Percentiles rank a stretch among this genome's conserved stretches.
Evolutionary conservation across 2,329 filamentous ascomycete species (phyloP).

Genomic region (Setomelanomma holmii): DNA sequence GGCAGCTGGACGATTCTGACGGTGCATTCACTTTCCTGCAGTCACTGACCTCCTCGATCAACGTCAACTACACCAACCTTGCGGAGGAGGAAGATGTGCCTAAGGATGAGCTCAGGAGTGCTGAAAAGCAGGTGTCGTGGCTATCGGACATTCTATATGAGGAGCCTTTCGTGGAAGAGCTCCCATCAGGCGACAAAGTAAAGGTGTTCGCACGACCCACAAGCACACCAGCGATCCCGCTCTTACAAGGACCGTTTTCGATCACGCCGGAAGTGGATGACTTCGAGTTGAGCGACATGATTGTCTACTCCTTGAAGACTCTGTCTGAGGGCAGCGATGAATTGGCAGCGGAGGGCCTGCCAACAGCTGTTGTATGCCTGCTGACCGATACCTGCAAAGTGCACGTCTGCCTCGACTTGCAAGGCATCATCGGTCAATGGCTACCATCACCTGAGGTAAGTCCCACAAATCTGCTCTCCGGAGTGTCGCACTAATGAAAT

Average conservation of each 20-base stretch:
- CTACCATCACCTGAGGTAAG: constrained; percentile 56
- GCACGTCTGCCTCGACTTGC: constrained; percentile 66
- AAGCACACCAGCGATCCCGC: constrained; percentile 62
- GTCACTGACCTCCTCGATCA: constrained; percentile 81
- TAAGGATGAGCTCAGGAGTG: constrained; percentile 50
- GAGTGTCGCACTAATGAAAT: background rate
- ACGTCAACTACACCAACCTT: constrained; percentile 64
- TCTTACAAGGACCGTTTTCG: constrained; percentile 68
- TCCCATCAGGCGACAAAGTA: constrained; percentile 50
- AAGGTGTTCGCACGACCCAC: constrained; percentile 65
- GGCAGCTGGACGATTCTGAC: constrained; percentile 64
- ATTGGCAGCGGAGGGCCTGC: constrained; percentile 58
- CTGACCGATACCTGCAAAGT: constrained; percentile 63
- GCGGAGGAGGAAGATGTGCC: constrained; percentile 48
- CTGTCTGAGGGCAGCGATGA: constrained; percentile 60
- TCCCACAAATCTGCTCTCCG: background rate
- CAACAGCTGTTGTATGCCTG: constrained; percentile 65
- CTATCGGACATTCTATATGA: constrained; percentile 57
- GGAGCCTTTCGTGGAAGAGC: constrained; percentile 54
- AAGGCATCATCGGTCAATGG: constrained; percentile 70
- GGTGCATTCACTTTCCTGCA: constrained; percentile 74
- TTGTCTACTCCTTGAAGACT: constrained; percentile 60
- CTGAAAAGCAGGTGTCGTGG: constrained; percentile 66
- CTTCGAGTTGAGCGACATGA: constrained; percentile 67
- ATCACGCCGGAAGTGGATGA: constrained; percentile 60